Conservation (phyloP, 1,284 basidiomycete species). For the Microbotryum lychnidis-dioicae region DNA sequence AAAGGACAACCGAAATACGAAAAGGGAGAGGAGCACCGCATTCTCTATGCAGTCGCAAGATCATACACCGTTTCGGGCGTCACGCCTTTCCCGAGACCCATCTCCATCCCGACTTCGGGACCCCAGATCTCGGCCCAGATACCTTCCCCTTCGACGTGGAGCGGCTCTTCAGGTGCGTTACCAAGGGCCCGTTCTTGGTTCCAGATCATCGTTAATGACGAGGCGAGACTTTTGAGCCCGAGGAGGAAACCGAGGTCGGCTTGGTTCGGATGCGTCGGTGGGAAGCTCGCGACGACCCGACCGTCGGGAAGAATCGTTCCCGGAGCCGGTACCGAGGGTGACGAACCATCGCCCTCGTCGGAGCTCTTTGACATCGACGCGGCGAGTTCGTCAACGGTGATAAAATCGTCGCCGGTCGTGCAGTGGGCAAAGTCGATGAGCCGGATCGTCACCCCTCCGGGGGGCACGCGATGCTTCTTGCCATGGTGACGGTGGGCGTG, state of each 20-base stretch:
- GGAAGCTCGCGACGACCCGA: conserved; percentile 51
- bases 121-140: conserved; percentile 40
- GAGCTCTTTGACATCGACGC: conserved; percentile 41
- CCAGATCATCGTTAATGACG: conserved; percentile 70
- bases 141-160: conserved; percentile 30
- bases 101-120: conserved; percentile 7
- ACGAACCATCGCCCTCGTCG: conserved; percentile 57
- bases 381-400: conserved; percentile 44
- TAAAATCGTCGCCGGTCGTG: conserved; percentile 87
- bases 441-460: conserved; percentile 85
- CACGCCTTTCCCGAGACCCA: no score
- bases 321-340: conserved; percentile 47
- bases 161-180: conserved; percentile 15
- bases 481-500: conserved; percentile 8
- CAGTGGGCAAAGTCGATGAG: conserved; percentile 99
- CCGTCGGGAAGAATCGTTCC: conserved; percentile 22
- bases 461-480: conserved; percentile 21
- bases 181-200: conserved; percentile 52
- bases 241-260: conserved; percentile 92
- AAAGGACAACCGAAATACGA: not conserved
- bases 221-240: conserved; percentile 73
- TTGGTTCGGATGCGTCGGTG: conserved; percentile 76
- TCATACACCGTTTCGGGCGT: conserved; percentile 16
- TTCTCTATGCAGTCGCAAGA: conserved; percentile 5
- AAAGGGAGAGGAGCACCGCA: not conserved